Conservation (phyloP, 257 asterid genomes). For the Lycium ferocissimum region DNA sequence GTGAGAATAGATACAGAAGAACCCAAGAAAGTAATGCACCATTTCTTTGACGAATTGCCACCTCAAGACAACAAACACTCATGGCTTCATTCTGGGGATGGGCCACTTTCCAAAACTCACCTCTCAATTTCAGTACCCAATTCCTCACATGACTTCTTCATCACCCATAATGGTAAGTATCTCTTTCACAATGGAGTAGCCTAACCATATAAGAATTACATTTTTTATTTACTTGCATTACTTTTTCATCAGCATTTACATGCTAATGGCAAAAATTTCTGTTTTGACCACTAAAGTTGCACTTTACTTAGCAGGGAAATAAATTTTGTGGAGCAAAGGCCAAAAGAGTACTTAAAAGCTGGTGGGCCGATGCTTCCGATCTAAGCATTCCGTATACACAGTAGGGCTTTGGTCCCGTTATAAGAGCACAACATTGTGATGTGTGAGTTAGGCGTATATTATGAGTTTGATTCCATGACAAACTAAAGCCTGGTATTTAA, state of each 20-base stretch:
- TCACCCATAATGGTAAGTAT: constrained; percentile 66
- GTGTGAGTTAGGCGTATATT: too few relatives aligned
- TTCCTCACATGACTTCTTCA: constrained; percentile 76
- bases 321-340: constrained; percentile 46
- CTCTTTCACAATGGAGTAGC: not conserved
- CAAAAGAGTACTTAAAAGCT: constrained; percentile 43
- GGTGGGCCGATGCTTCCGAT: constrained; percentile 51
- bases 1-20: constrained; percentile 38
- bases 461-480: too few relatives aligned
- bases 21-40: constrained; percentile 89
- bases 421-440: too few relatives aligned
- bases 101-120: constrained; percentile 51
- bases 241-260: not conserved
- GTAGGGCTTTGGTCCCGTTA: too few relatives aligned
- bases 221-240: not conserved
- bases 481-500: too few relatives aligned
- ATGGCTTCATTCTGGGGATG: constrained; percentile 51
- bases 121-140: constrained; percentile 70
- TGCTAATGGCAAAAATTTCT: not conserved
- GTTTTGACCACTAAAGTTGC: constrained; percentile 21
- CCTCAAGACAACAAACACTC: constrained; percentile 54
- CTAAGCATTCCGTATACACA: not conserved
- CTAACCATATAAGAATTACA: not conserved
- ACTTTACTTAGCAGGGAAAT: constrained; percentile 51
- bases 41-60: constrained; percentile 79